Evolutionary conservation across 306 rosid genomes (phyloP), one percentile per base, ranked within the genome.

Genomic region (Corylus heterophylla): DNA sequence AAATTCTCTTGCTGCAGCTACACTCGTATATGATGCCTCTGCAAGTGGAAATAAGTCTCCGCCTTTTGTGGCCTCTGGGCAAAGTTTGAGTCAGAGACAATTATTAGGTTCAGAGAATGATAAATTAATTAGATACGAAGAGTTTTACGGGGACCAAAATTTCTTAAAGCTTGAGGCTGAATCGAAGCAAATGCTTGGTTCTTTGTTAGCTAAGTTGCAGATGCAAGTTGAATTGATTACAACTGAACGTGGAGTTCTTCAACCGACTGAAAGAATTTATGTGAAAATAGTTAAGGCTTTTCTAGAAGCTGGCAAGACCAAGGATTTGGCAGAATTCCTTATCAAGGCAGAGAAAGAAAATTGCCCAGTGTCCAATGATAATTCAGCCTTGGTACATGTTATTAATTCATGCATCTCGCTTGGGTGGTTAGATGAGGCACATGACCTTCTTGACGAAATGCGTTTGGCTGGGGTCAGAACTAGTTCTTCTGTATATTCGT

Each of bases 371-470:
- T 92, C 92, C 74, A 89, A 85, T 52, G 96, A 94, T 55, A 84
- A 89, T 78, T 92, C 94, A 22, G 74, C 87, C 47, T 84, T 94
- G 78, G 93, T 89, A 83, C 94, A 92, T 81, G 97, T 90, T 74
- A 88, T 89, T 48, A 90, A 90, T 86, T 77, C 97, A 17, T 90
- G 98, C 82, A 92, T 92, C 74, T 88, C 86, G 12, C 90, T 88
- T 71, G 98, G 97, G 79, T 87, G 94, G 96, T 87, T 94, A 83
- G 98, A 92, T 79, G 88, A 94, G 81, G 97, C 96, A n/a, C 93
- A 92, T 48, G 96, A 90, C 91, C 97, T 94, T 79, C 89, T 94
- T 42, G 94, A 94, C 69, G 96, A 94, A 89, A 88, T 90, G 91
- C 90, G 86, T 63, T 81, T 94, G 80, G 96, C 98, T 69, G 93